Conservation (phyloP, 1,139 yeast species). For the Yamadazyma diddensiae region DNA sequence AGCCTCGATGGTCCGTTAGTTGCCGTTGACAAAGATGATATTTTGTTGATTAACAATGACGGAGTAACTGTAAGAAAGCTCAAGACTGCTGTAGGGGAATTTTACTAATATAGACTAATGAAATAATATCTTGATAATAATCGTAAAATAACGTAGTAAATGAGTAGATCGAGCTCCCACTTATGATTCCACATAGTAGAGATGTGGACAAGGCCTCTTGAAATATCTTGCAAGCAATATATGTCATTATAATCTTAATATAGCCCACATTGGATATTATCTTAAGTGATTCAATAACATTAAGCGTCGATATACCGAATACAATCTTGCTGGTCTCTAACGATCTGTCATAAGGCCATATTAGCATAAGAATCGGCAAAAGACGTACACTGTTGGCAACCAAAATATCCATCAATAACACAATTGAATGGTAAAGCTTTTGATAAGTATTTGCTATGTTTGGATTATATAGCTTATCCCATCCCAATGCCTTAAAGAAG, state of each 20-base stretch:
- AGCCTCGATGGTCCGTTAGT: slow-evolving; percentile 82
- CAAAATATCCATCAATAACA: slow-evolving; percentile 64
- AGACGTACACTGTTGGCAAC: slow-evolving; percentile 77
- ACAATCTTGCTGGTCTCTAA: slow-evolving; percentile 62
- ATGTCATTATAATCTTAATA: slow-evolving; percentile 5
- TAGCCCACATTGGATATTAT: slow-evolving; percentile 38
- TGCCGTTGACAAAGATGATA: slow-evolving; percentile 61
- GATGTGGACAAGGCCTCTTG: slow-evolving; percentile 4
- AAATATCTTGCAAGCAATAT: slow-evolving; percentile 6
- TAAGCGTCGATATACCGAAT: slow-evolving; percentile 58
- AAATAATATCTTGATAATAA: neutral
- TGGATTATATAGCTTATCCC: slow-evolving; percentile 22
- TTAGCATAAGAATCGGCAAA: slow-evolving; percentile 89
- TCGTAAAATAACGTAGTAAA: neutral
- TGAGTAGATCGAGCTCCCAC: neutral
- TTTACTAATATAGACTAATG: slow-evolving; percentile 6
- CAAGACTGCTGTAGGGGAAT: slow-evolving; percentile 14
- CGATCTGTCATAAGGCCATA: slow-evolving; percentile 89
- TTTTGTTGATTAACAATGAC: slow-evolving; percentile 57
- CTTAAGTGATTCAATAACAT: slow-evolving; percentile 62
- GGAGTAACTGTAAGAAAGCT: slow-evolving; percentile 36
- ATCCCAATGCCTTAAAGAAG: slow-evolving; percentile 31
- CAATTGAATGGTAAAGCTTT: slow-evolving; percentile 26
- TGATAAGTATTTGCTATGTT: slow-evolving; percentile 19
- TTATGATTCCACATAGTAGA: slow-evolving; percentile 1